These are phyloP conservation scores for Xerocomus minutiporus DNA, from an alignment of 1,284 basidiomycete genomes.

Conservation along the genomic window DNA sequence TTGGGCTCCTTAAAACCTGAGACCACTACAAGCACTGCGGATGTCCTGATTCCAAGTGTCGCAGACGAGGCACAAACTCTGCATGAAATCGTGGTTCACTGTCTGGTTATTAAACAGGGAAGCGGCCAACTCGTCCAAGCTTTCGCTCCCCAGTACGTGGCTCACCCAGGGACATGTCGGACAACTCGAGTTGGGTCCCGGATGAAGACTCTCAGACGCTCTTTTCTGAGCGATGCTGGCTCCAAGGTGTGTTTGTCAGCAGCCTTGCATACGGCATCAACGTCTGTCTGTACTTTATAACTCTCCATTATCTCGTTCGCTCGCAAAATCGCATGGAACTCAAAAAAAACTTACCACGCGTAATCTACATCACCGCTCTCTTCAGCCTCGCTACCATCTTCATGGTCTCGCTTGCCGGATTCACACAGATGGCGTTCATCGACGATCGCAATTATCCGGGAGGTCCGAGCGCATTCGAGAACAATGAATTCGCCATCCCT, in stretches of 20 bases:
- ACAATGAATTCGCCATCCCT: conserved; percentile 15
- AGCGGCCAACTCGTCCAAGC: neutral
- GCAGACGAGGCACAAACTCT: neutral
- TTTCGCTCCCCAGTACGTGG: neutral
- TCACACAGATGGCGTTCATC: conserved; percentile 32
- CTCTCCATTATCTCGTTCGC: conserved; percentile 12
- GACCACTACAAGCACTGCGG: neutral
- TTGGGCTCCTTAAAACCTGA: neutral
- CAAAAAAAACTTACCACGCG: conserved; percentile 4
- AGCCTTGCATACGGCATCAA: conserved; percentile 11
- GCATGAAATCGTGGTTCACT: neutral
- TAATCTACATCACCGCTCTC: conserved; percentile 19
- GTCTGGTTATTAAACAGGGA: neutral
- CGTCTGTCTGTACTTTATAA: conserved; percentile 10
- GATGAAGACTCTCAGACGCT: conserved; percentile 11
- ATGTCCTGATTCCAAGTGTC: neutral
- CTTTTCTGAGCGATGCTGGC: conserved; percentile 15
- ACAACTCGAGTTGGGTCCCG: conserved; percentile 19
- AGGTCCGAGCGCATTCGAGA: conserved; percentile 17
- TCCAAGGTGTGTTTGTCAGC: conserved; percentile 18
- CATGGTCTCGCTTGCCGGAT: conserved; percentile 12
- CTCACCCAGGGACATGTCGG: conserved; percentile 8
- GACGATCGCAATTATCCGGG: conserved; percentile 32
- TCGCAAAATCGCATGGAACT: conserved; percentile 1
- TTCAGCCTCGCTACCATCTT: conserved; percentile 28